These are phyloP conservation scores for Byssochlamys sp. DNA, from an alignment of 2,329 filamentous ascomycete genomes.

Conservation along the genomic window DNA sequence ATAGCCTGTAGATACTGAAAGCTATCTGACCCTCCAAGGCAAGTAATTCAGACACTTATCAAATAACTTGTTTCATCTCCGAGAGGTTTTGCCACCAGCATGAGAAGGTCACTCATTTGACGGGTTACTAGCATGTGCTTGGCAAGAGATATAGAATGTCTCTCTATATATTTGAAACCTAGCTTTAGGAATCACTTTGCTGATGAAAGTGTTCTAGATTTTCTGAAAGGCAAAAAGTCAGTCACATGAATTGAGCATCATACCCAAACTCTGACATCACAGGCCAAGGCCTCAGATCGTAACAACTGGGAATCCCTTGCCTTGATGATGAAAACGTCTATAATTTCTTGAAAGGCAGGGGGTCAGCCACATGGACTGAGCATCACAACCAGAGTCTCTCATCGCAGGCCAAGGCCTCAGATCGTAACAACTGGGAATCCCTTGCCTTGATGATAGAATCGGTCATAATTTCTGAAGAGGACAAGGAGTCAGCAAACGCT, in stretches of 20 bases:
- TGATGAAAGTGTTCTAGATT: not conserved
- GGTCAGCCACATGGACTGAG: not conserved
- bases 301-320: not conserved
- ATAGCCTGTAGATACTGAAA: no score
- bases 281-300: not conserved
- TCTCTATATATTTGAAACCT: no score
- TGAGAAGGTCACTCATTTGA: no score
- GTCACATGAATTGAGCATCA: not conserved
- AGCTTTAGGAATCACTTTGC: no score
- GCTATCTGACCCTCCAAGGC: no score
- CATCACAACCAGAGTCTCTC: not conserved
- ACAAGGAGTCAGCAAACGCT: not conserved
- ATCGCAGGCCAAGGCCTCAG: not conserved
- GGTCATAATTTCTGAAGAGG: no score
- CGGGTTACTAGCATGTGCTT: no score
- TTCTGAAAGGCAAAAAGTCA: not conserved
- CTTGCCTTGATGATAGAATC: not conserved
- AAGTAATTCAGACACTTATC: no score
- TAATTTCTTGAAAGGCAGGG: no score
- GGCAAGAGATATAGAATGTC: no score
- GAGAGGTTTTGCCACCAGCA: no score
- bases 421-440: not conserved
- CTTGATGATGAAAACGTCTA: not conserved
- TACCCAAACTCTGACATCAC: not conserved
- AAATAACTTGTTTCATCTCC: no score